Evolutionary conservation across 306 rosid genomes (phyloP).

Genomic region (Fragaria ananassa): DNA sequence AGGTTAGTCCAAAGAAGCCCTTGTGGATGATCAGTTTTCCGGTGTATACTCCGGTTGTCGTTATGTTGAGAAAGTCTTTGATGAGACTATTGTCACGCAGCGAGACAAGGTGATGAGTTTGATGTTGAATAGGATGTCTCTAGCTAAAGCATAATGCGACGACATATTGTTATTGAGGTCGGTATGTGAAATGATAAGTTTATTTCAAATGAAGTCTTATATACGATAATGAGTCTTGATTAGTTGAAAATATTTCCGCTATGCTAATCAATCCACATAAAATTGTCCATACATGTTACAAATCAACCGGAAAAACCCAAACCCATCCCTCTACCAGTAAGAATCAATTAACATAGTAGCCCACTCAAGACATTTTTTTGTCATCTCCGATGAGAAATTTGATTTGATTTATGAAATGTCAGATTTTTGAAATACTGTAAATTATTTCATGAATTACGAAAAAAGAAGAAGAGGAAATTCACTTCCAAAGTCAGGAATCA

Average conservation of each 20-base stretch:
- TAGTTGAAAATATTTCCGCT: no score
- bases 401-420: background rate
- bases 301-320: background rate
- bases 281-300: no score
- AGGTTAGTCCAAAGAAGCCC: background rate
- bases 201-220: no score
- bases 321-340: background rate
- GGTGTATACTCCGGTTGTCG: background rate
- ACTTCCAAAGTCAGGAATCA: background rate
- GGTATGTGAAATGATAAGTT: background rate
- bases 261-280: background rate
- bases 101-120: background rate
- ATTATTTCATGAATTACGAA: background rate
- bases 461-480: background rate
- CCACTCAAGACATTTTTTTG: background rate
- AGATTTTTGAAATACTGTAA: background rate
- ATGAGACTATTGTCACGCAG: background rate
- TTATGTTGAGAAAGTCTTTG: background rate
- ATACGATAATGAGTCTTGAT: no score
- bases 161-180: background rate
- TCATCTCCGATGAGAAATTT: background rate
- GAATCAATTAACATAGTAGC: no score
- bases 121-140: background rate
- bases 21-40: background rate
- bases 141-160: background rate